Conservation (phyloP, 495 filamentous ascomycete species). For the Xylaria castorea region DNA sequence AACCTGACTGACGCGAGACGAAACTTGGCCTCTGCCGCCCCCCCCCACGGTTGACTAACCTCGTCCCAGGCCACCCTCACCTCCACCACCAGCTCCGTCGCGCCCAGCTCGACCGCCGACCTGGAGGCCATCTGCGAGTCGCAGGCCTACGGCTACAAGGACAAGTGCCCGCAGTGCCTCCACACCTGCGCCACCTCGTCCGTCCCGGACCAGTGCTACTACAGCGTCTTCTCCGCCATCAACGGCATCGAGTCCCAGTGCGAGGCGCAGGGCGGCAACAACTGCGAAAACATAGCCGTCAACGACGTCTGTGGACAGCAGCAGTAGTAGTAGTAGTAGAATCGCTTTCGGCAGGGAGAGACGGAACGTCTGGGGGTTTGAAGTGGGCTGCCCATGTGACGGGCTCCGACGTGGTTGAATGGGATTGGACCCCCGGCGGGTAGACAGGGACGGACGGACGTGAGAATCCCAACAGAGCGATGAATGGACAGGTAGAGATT, state of each 20-base stretch:
- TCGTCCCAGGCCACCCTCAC: background rate
- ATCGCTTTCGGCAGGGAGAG: background rate
- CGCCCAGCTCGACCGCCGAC: conserved; percentile 8
- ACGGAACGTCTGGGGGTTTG: background rate
- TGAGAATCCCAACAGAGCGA: background rate
- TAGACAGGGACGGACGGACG: background rate
- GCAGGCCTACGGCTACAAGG: background rate
- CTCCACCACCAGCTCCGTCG: conserved; percentile 5
- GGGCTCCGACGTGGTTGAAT: background rate
- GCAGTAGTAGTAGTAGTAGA: background rate
- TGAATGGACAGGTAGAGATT: no score
- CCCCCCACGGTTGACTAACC: no score
- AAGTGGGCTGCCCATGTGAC: background rate
- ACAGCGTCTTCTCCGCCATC: conserved; percentile 18
- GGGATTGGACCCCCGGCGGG: background rate
- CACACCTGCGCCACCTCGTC: conserved; percentile 7
- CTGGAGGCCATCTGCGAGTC: conserved; percentile 21
- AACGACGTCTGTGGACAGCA: background rate
- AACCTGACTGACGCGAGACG: no score
- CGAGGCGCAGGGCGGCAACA: conserved; percentile 14
- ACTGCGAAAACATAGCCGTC: background rate
- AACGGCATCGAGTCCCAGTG: conserved; percentile 21
- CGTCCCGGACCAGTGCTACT: conserved; percentile 8
- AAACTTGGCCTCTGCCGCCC: no score
- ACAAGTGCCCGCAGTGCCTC: conserved; percentile 18